Base-by-base conservation (phyloP, 2,329 filamentous ascomycete genomes). In the Keithomyces neogunnii region DNA sequence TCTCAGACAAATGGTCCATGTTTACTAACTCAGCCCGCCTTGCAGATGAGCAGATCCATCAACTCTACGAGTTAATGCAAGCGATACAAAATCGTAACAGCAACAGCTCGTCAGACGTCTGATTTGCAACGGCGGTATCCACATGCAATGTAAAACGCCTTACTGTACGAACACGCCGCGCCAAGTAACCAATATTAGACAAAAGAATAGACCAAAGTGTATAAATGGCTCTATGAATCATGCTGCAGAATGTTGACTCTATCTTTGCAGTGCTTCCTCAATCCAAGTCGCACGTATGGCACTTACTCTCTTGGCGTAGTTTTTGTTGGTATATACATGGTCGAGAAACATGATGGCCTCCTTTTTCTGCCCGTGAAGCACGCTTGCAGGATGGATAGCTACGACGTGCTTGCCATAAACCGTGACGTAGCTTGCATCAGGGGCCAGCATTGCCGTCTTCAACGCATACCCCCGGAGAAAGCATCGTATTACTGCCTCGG, bases 21-120 rank as follows among this genome's bases (percentile, higher is more conserved):
- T 32, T n/a, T 3, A 19, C 45, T 45, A 39, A 46, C 48, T 10
- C 44, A 38, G 31, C 44, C 50, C 28, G 26, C 8, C 51, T 43
- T 48, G 11, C 56, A 95, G 90, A 97, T 66, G 87, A 97, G 66
- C 93, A 99, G 71, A 75, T 97, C 49, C 88, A 85, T 1, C 93
- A 99, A 68, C 72, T 99, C 59, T 96, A 96, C 64, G 92, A 97
- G 66, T 74, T 99, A 51, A 95, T 96, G 89, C 80, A 87, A 66
- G 81, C 88, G 2, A 95, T 96, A 52, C 69, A 70, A 56, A 74
- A 74, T 11, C 64, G 60, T 30, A 50, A 56, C 31, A 57, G 58
- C 31, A 59, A 59, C 3, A 60, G 56, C 10, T 61, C 64, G 11
- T 57, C 63, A 29, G 52, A 62, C 33, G 62, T 60, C 53, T 66